Base-by-base conservation (phyloP, 1,139 yeast genomes). In the Suhomyces bribrorum region DNA sequence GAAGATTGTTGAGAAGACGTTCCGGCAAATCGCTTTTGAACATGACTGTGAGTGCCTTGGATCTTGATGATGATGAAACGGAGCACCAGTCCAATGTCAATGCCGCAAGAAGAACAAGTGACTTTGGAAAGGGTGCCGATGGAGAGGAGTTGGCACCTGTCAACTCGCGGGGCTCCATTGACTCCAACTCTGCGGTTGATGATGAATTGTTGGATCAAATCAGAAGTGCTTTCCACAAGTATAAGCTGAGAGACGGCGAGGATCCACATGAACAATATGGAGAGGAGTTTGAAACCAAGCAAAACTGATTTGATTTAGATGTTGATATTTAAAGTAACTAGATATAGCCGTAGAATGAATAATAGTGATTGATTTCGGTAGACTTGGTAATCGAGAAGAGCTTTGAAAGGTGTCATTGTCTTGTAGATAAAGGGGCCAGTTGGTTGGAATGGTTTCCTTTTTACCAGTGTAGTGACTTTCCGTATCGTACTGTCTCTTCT, bases 1-100 rank as follows among this genome's bases (percentile, higher is more conserved):
- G 75, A 31, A 72, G 62, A 44, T 70, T 74, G 62, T 69, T 64
- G 51, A 74, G 90, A 59, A 79, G 90, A 61, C 79, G 79, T 54
- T 81, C 88, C 14, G 85, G 88, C 14, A 83, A 81, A 54, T 82
- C 89, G 0, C 64, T 83, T 41, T 70, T 83, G 48, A 81, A 79
- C 47, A 66, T 83, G 52, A 82, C 90, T 1, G 82, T 84, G 26
- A 72, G 81, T 40, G 73, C 84, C 13, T 66, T 83, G 47, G 89
- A 83, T 49, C 64, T 83, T 52, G 79, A 77, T 40, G 85, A 77
- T 29, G 87, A 82, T 29, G 89, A 83, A 52, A 52, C 54, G 20
- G 52, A 50, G 29, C 43, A 43, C 11, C 53, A 58, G 29, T 48
- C 47, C 31, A 56, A 54, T 31, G 46, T 50, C 26, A 47, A 38